These are phyloP conservation scores for Macrolepiota fuliginosa DNA, from an alignment of 768 basidiomycete species.

Conservation along the genomic window DNA sequence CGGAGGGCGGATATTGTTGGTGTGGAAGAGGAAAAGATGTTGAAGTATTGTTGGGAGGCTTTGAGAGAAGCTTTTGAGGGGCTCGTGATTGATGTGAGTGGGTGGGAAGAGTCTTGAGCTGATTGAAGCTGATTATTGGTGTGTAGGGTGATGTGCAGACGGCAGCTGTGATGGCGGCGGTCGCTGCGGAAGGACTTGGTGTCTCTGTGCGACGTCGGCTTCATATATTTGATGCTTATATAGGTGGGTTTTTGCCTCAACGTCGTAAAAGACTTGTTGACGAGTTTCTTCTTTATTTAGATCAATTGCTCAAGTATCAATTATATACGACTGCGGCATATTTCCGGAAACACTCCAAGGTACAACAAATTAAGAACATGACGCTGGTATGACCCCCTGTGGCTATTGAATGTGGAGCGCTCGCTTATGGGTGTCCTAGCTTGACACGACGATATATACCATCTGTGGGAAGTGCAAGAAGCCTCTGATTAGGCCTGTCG, in stretches of 20 bases:
- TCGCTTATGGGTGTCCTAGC: slow-evolving; percentile 31
- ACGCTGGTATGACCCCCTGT: slow-evolving; percentile 46
- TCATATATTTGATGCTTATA: slow-evolving; percentile 67
- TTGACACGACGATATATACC: slow-evolving; percentile 71
- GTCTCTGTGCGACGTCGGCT: slow-evolving; percentile 41
- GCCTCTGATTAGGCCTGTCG: slow-evolving; percentile 44
- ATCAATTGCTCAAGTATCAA: slow-evolving; percentile 58
- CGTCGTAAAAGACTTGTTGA: neutral
- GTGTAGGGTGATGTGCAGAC: slow-evolving; percentile 75
- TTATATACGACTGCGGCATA: slow-evolving; percentile 71
- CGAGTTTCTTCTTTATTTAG: slow-evolving; percentile 31
- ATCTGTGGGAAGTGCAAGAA: slow-evolving; percentile 71
- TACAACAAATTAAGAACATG: slow-evolving; percentile 47
- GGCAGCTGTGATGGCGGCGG: slow-evolving; percentile 67
- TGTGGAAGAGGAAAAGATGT: slow-evolving; percentile 48
- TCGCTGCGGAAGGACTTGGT: slow-evolving; percentile 58
- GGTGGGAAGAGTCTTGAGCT: neutral
- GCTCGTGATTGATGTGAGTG: slow-evolving; percentile 58
- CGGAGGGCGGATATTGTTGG: slow-evolving; percentile 40
- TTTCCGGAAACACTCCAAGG: slow-evolving; percentile 60
- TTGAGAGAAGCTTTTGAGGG: slow-evolving; percentile 54
- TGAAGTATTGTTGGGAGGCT: slow-evolving; percentile 55
- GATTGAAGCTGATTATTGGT: neutral
- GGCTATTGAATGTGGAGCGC: neutral
- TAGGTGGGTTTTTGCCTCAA: slow-evolving; percentile 45